Conservation (phyloP, 1,284 basidiomycete genomes). For the Marasmius sp. region DNA sequence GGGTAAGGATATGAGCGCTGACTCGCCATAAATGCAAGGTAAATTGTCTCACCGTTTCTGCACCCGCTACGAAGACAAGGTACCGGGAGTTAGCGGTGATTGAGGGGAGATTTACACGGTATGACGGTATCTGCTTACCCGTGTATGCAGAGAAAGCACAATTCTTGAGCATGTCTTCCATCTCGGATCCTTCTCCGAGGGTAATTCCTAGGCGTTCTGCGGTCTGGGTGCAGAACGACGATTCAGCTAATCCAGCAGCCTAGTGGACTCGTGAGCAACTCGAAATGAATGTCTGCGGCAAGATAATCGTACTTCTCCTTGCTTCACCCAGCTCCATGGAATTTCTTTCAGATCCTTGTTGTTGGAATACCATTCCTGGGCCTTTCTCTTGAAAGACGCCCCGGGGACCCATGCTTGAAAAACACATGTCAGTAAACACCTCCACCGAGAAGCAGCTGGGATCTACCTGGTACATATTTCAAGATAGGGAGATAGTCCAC, state of each 20-base stretch:
- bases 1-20: too few species aligned
- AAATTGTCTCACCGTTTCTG: slow-evolving; percentile 14
- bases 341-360: neutral
- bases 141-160: too few species aligned
- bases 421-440: neutral
- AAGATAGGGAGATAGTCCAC: neutral
- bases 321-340: neutral
- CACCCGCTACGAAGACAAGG: slow-evolving; percentile 4
- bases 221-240: too few species aligned
- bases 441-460: neutral
- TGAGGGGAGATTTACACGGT: too few species aligned
- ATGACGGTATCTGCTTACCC: too few species aligned
- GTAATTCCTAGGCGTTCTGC: too few species aligned
- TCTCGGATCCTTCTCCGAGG: too few species aligned
- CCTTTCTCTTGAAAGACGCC: neutral
- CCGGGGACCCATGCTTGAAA: neutral
- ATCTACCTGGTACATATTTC: neutral
- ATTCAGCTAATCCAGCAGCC: too few species aligned
- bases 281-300: too few species aligned
- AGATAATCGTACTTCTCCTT: neutral
- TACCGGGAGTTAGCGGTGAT: neutral
- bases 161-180: too few species aligned
- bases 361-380: neutral
- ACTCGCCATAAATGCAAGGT: neutral
- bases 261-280: too few species aligned